Conservation (phyloP, 2,329 filamentous ascomycete genomes). For the Colletotrichum musae region DNA sequence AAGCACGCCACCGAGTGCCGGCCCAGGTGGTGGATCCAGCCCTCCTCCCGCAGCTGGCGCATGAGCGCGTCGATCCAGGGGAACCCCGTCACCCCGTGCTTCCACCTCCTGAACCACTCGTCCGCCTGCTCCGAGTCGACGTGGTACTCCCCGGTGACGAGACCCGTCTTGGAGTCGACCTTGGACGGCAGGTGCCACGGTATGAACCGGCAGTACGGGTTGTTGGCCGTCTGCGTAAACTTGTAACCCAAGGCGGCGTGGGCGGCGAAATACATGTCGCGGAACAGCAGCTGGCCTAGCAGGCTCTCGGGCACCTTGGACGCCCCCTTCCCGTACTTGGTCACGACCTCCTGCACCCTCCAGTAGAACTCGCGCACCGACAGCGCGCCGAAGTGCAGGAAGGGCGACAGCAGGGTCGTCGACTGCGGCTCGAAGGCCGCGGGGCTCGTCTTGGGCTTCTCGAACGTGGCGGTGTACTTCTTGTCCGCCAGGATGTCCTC, state of each 20-base stretch:
- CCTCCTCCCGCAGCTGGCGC: conserved; percentile 79
- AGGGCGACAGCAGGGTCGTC: conserved; percentile 80
- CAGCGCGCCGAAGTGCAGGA: conserved; percentile 81
- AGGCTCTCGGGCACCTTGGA: conserved; percentile 78
- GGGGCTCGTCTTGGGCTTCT: conserved; percentile 82
- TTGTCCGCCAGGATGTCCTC: conserved; percentile 72
- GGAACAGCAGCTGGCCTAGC: conserved; percentile 80
- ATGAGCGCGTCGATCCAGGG: conserved; percentile 87
- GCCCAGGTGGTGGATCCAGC: conserved; percentile 86
- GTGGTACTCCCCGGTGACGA: conserved; percentile 72
- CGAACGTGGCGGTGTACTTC: conserved; percentile 80
- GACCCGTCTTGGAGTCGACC: conserved; percentile 58
- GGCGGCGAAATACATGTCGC: conserved; percentile 88
- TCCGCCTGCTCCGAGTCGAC: conserved; percentile 76
- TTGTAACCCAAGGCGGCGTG: conserved; percentile 76
- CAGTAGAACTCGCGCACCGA: conserved; percentile 82
- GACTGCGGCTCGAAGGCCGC: conserved; percentile 81
- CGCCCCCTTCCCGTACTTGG: conserved; percentile 67
- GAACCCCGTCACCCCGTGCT: conserved; percentile 78
- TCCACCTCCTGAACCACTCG: conserved; percentile 78
- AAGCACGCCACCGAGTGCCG: conserved; percentile 86
- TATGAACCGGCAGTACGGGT: conserved; percentile 79
- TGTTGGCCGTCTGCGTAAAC: conserved; percentile 77
- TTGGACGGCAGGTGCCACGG: conserved; percentile 83
- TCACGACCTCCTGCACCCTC: conserved; percentile 74